These are phyloP conservation scores for Chytriomyces hyalinus DNA, from an alignment of 192 early-diverging fungal species.

Conservation along the genomic window DNA sequence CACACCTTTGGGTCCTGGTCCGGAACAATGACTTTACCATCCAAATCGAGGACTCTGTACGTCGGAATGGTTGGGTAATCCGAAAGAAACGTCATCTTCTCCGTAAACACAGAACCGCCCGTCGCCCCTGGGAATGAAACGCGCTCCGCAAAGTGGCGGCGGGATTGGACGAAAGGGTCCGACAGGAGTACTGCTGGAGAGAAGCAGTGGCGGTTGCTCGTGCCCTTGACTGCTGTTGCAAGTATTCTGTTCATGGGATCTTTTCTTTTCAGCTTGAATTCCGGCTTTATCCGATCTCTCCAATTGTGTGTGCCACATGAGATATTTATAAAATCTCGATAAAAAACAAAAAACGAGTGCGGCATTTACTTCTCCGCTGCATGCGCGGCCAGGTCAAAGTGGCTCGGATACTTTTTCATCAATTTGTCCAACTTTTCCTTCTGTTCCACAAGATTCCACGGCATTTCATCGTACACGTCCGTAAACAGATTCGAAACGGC, in stretches of 20 bases:
- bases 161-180: no score
- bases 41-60: conserved; percentile 91
- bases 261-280: no score
- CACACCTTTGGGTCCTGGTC: conserved; percentile 70
- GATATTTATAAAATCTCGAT: no score
- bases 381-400: conserved; percentile 20
- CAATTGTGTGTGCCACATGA: no score
- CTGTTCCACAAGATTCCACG: conserved; percentile 79
- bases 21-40: conserved; percentile 78
- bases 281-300: no score
- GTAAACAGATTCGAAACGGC: conserved; percentile 81
- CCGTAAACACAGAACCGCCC: conserved; percentile 52
- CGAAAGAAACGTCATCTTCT: conserved; percentile 46
- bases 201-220: no score
- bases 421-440: conserved; percentile 77
- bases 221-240: no score
- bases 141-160: neutral
- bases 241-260: no score
- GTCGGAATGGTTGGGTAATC: conserved; percentile 73
- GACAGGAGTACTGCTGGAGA: no score
- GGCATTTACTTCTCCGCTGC: neutral
- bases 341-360: no score
- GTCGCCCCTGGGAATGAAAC: conserved; percentile 57
- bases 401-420: conserved; percentile 60
- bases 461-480: conserved; percentile 90